Evolutionary conservation across 2,329 filamentous ascomycete species (phyloP).

Genomic region (Penicillium vulpinum): DNA sequence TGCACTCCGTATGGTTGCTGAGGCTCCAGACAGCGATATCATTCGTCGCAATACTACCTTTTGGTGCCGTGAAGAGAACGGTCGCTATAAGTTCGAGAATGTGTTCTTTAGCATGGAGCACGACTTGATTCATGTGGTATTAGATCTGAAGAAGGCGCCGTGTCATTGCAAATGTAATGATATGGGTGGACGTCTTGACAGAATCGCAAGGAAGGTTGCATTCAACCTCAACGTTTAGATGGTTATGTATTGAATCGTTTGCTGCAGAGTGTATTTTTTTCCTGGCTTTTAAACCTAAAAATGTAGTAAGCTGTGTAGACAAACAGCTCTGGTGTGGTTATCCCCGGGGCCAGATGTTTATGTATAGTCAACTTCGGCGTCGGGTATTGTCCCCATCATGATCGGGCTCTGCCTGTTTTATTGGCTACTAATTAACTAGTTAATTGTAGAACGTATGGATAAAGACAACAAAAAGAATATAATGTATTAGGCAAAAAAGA

Average conservation of each 20-base stretch:
- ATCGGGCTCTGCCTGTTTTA: too few relatives aligned
- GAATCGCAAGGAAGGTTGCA: neutral
- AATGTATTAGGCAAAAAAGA: neutral
- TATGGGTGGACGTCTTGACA: neutral
- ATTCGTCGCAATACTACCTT: neutral
- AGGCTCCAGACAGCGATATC: neutral
- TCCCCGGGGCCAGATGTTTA: too few relatives aligned
- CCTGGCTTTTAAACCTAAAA: neutral
- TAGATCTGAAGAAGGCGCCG: neutral
- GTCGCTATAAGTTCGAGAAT: neutral
- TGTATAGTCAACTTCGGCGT: neutral
- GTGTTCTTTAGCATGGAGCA: neutral
- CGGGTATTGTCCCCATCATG: neutral
- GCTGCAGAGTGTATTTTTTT: neutral
- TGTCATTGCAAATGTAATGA: neutral
- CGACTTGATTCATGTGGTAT: neutral
- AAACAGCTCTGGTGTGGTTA: too few relatives aligned
- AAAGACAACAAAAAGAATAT: neutral
- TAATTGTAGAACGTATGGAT: neutral
- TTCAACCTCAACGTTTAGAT: neutral
- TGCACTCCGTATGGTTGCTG: neutral
- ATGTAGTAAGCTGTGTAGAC: neutral
- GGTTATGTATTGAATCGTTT: neutral
- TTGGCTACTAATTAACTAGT: rapidly evolving
- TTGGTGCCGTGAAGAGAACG: neutral